A percentile compares a stretch with the other conserved stretches of the same genome.
Conservation (phyloP, 2,329 filamentous ascomycete genomes). For the Colletotrichum kahawae region DNA sequence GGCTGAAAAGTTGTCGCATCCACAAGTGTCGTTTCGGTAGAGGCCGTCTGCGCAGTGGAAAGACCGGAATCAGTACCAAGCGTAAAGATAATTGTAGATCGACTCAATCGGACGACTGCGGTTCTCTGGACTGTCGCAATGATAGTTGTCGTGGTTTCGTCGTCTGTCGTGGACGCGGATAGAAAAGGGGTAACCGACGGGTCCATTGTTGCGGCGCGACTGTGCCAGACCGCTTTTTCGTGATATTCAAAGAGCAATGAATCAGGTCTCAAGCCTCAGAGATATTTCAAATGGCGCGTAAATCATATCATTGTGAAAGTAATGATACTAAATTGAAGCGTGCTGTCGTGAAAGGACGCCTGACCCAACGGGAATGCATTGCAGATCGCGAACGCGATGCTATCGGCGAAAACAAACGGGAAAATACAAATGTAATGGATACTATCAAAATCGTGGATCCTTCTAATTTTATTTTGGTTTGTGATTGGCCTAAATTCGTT, state of each 20-base stretch:
- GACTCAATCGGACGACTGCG: background rate
- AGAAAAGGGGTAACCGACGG: background rate
- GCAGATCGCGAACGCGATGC: background rate
- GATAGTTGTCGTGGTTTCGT: background rate
- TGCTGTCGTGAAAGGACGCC: background rate
- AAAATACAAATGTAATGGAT: background rate
- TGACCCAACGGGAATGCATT: background rate
- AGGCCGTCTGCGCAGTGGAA: background rate
- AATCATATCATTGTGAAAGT: background rate
- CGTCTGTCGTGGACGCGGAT: background rate
- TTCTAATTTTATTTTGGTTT: background rate
- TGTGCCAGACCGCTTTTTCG: background rate
- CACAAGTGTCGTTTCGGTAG: background rate
- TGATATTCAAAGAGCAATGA: fast-evolving
- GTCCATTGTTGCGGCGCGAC: background rate
- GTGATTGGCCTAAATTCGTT: background rate
- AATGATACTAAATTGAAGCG: background rate
- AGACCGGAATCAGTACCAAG: background rate
- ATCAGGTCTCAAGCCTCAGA: background rate
- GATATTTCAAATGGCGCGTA: background rate
- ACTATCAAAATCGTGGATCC: background rate
- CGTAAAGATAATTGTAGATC: background rate
- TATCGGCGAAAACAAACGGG: background rate
- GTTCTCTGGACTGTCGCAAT: background rate
- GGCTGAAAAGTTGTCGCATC: background rate